These are phyloP conservation scores for Didymella lethalis DNA, from an alignment of 2,329 filamentous ascomycete species.

Conservation along the genomic window DNA sequence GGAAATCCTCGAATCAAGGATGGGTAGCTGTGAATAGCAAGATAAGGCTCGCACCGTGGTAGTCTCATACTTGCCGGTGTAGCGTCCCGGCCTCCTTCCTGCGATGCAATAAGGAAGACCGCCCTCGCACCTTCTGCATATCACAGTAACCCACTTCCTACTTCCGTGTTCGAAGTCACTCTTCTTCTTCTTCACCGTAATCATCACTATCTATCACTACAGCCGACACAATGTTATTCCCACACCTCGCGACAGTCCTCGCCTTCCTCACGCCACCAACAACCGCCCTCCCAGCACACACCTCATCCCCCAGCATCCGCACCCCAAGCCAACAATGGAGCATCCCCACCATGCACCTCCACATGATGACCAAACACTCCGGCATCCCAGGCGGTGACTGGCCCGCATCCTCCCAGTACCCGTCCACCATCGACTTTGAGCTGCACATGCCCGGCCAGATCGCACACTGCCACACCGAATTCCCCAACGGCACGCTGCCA, in stretches of 20 bases:
- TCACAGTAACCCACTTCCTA: not conserved
- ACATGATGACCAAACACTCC: slow-evolving; percentile 39
- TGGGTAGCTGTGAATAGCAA: not conserved
- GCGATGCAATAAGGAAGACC: not conserved
- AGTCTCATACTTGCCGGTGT: not conserved
- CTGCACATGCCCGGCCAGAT: slow-evolving; percentile 23
- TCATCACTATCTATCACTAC: not conserved
- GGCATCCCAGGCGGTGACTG: slow-evolving; percentile 35
- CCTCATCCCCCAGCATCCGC: not conserved
- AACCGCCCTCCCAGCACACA: slow-evolving; percentile 1
- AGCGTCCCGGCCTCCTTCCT: not conserved
- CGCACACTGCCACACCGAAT: slow-evolving; percentile 23
- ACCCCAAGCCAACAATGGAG: slow-evolving; percentile 23
- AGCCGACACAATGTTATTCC: not conserved
- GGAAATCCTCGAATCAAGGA: not conserved
- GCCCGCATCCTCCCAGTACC: slow-evolving; percentile 30
- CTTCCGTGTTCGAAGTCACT: not conserved
- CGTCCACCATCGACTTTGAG: slow-evolving; percentile 36
- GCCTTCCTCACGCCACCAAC: not conserved
- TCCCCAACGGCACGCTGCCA: slow-evolving; percentile 26
- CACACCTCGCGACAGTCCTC: not conserved
- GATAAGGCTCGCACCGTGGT: not conserved
- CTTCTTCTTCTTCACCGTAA: not conserved
- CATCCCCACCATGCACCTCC: slow-evolving; percentile 34
- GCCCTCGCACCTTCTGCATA: not conserved